Evolutionary conservation across 192 early-diverging fungal genomes (phyloP).

Genomic region (Jimgerdemannia lactiflua): DNA sequence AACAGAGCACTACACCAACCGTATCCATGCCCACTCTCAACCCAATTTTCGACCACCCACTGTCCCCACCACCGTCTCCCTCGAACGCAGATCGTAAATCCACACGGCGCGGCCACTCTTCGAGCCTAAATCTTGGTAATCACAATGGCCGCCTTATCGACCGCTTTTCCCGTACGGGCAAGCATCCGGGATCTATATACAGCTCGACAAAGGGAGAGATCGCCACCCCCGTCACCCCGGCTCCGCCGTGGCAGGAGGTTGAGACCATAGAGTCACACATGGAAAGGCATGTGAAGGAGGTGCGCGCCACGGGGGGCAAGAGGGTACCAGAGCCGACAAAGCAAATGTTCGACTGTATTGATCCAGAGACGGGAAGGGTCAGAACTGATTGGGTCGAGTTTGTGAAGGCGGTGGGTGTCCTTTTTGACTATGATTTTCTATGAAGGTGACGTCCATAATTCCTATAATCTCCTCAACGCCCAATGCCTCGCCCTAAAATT

Average conservation of each 20-base stretch:
- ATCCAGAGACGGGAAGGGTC: conserved; percentile 5
- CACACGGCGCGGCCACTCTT: no score
- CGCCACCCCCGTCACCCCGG: no score
- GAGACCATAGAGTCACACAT: conserved; percentile 14
- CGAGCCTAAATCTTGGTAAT: background rate
- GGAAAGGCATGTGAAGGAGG: conserved; percentile 23
- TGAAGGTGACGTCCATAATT: background rate
- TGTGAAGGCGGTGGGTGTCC: conserved; percentile 12
- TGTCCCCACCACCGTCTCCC: background rate
- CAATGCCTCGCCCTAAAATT: background rate
- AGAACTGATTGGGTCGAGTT: conserved; percentile 13
- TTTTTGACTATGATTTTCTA: background rate
- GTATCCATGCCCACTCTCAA: no score
- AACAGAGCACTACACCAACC: no score
- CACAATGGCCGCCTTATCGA: background rate
- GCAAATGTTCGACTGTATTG: background rate
- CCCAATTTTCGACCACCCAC: background rate
- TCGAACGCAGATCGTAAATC: background rate
- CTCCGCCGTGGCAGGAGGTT: background rate
- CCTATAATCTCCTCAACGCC: background rate
- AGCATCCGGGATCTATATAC: background rate
- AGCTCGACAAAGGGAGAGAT: no score
- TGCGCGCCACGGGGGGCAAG: conserved; percentile 1
- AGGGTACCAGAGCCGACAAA: conserved; percentile 1
- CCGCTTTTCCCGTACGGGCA: background rate